Evolutionary conservation across 1,284 basidiomycete genomes (phyloP).

Genomic region (Vanrija sp.): DNA sequence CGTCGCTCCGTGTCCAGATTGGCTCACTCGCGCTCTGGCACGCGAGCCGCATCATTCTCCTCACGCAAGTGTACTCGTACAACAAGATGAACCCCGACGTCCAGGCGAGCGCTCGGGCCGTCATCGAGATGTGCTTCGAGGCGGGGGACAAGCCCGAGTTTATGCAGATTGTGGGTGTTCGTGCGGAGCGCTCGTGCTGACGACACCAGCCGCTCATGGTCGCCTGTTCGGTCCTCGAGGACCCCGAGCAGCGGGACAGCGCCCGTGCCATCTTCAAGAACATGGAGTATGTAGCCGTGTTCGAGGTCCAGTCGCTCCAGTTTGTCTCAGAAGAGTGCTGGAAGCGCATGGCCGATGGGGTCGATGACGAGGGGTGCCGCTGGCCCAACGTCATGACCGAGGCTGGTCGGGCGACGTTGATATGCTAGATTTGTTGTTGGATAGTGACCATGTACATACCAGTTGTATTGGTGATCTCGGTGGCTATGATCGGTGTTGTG

Average conservation of each 20-base stretch:
- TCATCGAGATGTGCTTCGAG: slow-evolving; percentile 30
- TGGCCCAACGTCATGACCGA: slow-evolving; percentile 33
- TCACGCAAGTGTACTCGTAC: slow-evolving; percentile 17
- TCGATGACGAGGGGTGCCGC: slow-evolving; percentile 30
- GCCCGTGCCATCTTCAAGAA: slow-evolving; percentile 22
- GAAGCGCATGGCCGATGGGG: slow-evolving; percentile 28
- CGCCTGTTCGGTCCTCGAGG: slow-evolving; percentile 20
- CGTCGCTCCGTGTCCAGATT: slow-evolving; percentile 12
- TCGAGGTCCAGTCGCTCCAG: slow-evolving; percentile 26
- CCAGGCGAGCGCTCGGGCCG: slow-evolving; percentile 25
- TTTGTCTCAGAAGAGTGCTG: slow-evolving; percentile 30
- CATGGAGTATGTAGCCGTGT: slow-evolving; percentile 32
- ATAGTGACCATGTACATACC: no score
- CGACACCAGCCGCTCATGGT: slow-evolving; percentile 22
- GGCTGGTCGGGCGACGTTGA: slow-evolving; percentile 23
- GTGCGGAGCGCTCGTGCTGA: not conserved
- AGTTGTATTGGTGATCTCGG: no score
- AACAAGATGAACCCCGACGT: slow-evolving; percentile 13
- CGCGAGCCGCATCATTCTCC: slow-evolving; percentile 22
- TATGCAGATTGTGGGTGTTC: slow-evolving; percentile 33
- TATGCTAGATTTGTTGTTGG: slow-evolving; percentile 6
- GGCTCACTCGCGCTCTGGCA: slow-evolving; percentile 34
- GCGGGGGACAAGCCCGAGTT: slow-evolving; percentile 37
- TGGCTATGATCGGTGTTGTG: no score
- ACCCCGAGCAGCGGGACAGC: slow-evolving; percentile 9